Evolutionary conservation across 2,329 filamentous ascomycete genomes (phyloP), one percentile per base, ranked within the genome.

Genomic region (Aureobasidium sp.): DNA sequence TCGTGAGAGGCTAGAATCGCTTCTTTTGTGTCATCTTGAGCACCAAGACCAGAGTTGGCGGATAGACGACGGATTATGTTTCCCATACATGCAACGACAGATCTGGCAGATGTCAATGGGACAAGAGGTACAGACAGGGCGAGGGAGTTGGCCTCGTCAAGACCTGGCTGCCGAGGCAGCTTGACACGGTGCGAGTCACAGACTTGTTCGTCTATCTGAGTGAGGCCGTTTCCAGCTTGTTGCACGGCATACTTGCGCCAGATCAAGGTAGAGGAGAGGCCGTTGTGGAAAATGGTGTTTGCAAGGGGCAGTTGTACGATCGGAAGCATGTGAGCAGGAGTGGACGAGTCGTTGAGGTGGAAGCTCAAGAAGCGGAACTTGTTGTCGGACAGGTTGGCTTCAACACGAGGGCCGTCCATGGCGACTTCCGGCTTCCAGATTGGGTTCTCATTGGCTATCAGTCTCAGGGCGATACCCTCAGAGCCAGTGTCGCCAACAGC

Each of bases 261-360:
- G 23, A 67, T 68, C 8, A 89, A 72, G 1, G 84, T 88, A 2
- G 85, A 85, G 1, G 76, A 75, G 27, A 76, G 78, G 47, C 84
- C 87, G 62, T 86, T 93, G 40, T 85, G 82, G 68, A 94, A 94
- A 7, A 90, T 75, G 0, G 90, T 95, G 67, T 90, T 89, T 42
- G 89, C 86, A 27, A 94, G 75, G 1, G 89, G 89, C 1, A 92
- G 40, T 61, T 73, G 70, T 2, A 71, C n/a, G 45, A 37, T 61
- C 42, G 43, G 53, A 9, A 25, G 31, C 57, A 47, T 37, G 37
- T 55, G 15, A 11, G 40, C 4, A 10, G 42, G 54, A 15, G 42
- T 47, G 3, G 54, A 33, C 10, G 15, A 1, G 7, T 42, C 54
- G 23, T 57, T 33, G 21, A 57, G 38, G 21, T 57, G 42, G 42